Evolutionary conservation across 2,329 filamentous ascomycete genomes (phyloP), one percentile per base, ranked within the genome.

Genomic region (Dendryphion nanum): DNA sequence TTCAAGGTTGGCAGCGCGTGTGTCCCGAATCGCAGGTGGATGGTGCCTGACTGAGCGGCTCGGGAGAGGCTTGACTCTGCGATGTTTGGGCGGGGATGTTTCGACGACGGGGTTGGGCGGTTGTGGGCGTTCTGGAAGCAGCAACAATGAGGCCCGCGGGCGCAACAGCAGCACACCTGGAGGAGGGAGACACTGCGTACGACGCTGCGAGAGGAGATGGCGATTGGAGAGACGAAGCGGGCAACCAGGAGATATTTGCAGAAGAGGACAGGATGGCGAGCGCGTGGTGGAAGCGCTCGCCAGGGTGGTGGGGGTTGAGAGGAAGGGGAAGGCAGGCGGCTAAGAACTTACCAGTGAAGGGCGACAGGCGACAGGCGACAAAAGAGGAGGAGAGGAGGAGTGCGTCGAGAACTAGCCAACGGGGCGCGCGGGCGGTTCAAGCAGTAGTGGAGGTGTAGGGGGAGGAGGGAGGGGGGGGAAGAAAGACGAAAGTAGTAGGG

Each of bases 311-410:
- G 34, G 34, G n/a, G 13, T 33, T 50, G 52, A n/a, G n/a, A n/a
- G 49, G 54, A 52, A 49, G 48, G 46, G 42, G 42, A 47, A 47
- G 45, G 39, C 53, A 55, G 61, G 61, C 61, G 61, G 59, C 61
- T 59, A 26, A 30, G 63, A 38, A 59, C 59, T 58, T 57, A 53
- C 52, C 62, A 62, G 61, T 62, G 53, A 57, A 55, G 32, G 52
- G 46, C 33, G 40, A 47, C 17, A 45, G 45, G 18, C 10, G 18
- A 15, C 31, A 15, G 10, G 16, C 31, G 20, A 21, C 16, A 12
- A 10, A 26, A 26, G 23, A n/a, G n/a, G n/a, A n/a, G n/a, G n/a
- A n/a, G n/a, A n/a, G n/a, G n/a, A n/a, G n/a, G n/a, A n/a, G n/a
- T n/a, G n/a, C n/a, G n/a, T n/a, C n/a, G n/a, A n/a, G n/a, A n/a